Evolutionary conservation across 2,329 filamentous ascomycete genomes (phyloP).

Genomic region (Byssoonygena ceratinophila): DNA sequence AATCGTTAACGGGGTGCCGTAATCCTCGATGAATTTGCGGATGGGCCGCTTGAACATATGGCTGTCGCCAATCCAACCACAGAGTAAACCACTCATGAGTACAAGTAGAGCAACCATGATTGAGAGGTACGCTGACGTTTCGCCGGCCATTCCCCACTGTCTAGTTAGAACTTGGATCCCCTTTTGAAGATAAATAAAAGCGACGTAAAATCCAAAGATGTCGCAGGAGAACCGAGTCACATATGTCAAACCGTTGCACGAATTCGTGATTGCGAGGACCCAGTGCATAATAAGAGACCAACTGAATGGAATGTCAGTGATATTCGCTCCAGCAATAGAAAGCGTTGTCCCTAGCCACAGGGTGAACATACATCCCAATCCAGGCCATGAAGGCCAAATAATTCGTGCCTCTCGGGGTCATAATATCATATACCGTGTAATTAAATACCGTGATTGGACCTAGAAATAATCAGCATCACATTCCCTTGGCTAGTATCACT

Average conservation of each 20-base stretch:
- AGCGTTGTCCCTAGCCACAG: neutral
- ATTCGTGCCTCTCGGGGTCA: conserved; percentile 62
- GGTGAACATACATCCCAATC: conserved; percentile 59
- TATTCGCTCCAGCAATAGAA: neutral
- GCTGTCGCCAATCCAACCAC: conserved; percentile 59
- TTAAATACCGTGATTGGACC: conserved; percentile 90
- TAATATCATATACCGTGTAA: conserved; percentile 87
- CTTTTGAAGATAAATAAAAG: conserved; percentile 84
- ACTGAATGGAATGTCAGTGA: conserved; percentile 30
- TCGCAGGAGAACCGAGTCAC: conserved; percentile 88
- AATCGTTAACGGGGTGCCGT: conserved; percentile 71
- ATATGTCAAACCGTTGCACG: conserved; percentile 78
- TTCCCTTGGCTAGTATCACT: conserved; percentile 47
- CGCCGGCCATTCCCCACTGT: conserved; percentile 52
- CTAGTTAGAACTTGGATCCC: conserved; percentile 74
- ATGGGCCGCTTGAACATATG: conserved; percentile 63
- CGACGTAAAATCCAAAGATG: conserved; percentile 89
- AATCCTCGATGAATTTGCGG: conserved; percentile 77
- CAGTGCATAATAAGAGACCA: conserved; percentile 81
- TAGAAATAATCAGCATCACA: conserved; percentile 45
- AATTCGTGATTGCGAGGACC: conserved; percentile 71
- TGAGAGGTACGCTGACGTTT: conserved; percentile 62
- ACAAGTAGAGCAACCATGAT: conserved; percentile 67
- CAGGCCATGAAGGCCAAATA: conserved; percentile 87
- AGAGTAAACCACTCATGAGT: conserved; percentile 64